Conservation (phyloP, 768 basidiomycete genomes). For the Psilocybe sp. region DNA sequence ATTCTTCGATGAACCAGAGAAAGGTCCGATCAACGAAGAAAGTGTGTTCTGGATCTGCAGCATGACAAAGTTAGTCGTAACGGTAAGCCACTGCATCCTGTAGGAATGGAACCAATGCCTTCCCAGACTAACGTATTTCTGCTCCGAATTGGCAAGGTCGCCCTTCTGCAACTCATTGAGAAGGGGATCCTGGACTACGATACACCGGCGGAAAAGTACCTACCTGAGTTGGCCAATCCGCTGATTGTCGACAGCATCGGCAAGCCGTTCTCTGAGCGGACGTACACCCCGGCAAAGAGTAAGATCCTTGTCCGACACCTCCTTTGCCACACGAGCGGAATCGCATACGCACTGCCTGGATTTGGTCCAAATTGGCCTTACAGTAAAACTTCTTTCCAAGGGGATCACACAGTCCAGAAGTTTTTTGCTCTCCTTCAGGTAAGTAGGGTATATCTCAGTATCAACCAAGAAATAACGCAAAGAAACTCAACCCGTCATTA, state of each 20-base stretch:
- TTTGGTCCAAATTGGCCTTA: constrained; percentile 13
- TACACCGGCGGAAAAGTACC: constrained; percentile 21
- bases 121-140: too few relatives aligned
- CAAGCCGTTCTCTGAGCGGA: constrained; percentile 1
- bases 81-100: constrained; percentile 13
- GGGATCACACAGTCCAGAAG: constrained; percentile 13
- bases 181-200: constrained; percentile 26
- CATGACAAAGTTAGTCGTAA: constrained; percentile 26
- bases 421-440: constrained; percentile 21
- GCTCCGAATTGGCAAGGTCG: too few relatives aligned
- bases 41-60: constrained; percentile 33
- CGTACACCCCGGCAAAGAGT: constrained; percentile 20
- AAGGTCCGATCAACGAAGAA: constrained; percentile 20
- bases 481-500: background rate
- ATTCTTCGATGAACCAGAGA: constrained; percentile 20
- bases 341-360: constrained; percentile 18
- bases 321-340: constrained; percentile 29
- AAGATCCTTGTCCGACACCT: constrained; percentile 24
- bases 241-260: constrained; percentile 16
- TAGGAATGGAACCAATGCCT: background rate
- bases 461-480: background rate
- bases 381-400: constrained; percentile 11
- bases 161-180: constrained; percentile 32
- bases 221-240: constrained; percentile 28
- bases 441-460: background rate